These are phyloP conservation scores for Apiotrichum gracile DNA, from an alignment of 1,284 basidiomycete genomes.

Conservation along the genomic window DNA sequence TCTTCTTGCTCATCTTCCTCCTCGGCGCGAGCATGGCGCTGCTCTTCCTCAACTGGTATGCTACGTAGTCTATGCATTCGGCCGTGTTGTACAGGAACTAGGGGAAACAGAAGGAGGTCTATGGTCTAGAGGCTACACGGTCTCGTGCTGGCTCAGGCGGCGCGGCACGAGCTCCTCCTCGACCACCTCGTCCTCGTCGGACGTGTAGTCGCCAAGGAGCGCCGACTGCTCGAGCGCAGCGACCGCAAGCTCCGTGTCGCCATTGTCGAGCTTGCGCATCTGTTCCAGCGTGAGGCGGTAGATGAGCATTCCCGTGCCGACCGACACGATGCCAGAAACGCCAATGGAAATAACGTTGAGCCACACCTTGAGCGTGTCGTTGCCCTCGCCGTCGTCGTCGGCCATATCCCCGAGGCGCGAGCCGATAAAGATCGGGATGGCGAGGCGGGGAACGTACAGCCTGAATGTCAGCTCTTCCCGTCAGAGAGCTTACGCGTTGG, in stretches of 20 bases:
- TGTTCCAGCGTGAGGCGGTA: constrained; percentile 44
- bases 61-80: constrained; percentile 12
- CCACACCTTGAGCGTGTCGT: constrained; percentile 40
- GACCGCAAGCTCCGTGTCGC: constrained; percentile 32
- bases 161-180: constrained; percentile 16
- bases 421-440: constrained; percentile 46
- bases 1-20: constrained; percentile 52
- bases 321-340: constrained; percentile 28
- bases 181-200: constrained; percentile 17
- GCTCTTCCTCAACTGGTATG: constrained; percentile 54
- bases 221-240: constrained; percentile 29
- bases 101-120: background rate
- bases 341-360: constrained; percentile 41
- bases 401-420: constrained; percentile 41
- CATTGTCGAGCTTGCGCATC: constrained; percentile 30
- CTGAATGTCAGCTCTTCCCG: constrained; percentile 14
- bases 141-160: background rate
- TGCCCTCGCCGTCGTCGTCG: constrained; percentile 20
- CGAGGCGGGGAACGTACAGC: constrained; percentile 32
- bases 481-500: constrained; percentile 32
- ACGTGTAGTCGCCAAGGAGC: constrained; percentile 31
- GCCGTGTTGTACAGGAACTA: constrained; percentile 4
- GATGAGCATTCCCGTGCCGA: constrained; percentile 39
- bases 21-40: constrained; percentile 51
- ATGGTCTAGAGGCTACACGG: background rate